Evolutionary conservation across 345 rosid species (phyloP), one percentile per base, ranked within the genome.

Genomic region (Euphorbia pulcherrima): DNA sequence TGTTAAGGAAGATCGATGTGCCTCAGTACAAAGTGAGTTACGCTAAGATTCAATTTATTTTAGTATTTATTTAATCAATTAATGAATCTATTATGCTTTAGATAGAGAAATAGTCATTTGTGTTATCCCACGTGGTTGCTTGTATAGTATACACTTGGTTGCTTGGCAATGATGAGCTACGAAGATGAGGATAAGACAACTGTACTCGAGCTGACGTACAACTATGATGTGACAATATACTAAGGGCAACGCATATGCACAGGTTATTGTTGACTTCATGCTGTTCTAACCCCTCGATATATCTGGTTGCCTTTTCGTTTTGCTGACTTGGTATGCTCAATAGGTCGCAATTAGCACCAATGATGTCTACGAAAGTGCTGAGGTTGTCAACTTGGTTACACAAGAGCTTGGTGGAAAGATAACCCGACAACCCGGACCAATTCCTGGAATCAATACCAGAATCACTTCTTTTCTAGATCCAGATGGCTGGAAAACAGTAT

Each of bases 401-500:
- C 77, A 91, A 83, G 97, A 89, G 81, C 87, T 91, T 65, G 96
- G 98, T 47, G 98, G 97, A 70, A 90, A 93, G 78, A 86, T 93
- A 76, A 87, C 96, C 53, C 78, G 96, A 67, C 88, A 82, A 65
- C 82, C 97, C 0, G 98, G 98, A 70, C 92, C 97, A 35, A 60
- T 90, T 79, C 96, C 95, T 8, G 99, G 99, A 74, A 18, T 90
- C 28, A 87, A 86, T 80, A 91, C 97, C 78, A 94, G 89, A 81
- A 91, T 91, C 60, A 83, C 85, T 66, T 69, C 91, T 46, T 94
- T 94, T 64, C 83, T 89, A 21, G 99, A 91, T 70, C 97, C 95
- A 28, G 97, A 94, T 82, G 97, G 97, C 73, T 91, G 97, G 99
- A 94, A 94, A 83, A 89, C 95, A 5, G 96, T 90, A 75, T 74